Conservation (phyloP, 495 filamentous ascomycete species). For the Podospora bellae-mahoneyi region DNA sequence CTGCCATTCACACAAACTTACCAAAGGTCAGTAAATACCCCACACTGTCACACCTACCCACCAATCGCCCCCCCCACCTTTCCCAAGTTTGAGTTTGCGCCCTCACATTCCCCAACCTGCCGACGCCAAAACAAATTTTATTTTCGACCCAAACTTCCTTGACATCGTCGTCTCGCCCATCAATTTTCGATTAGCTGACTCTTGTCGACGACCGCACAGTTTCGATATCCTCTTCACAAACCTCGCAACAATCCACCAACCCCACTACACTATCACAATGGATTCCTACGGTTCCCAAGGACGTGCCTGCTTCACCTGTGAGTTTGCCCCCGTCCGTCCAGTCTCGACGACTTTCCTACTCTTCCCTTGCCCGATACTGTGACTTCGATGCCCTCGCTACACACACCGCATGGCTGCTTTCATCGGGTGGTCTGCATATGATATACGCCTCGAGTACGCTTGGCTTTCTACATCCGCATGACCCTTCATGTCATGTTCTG, state of each 20-base stretch:
- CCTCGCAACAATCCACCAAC: constrained; percentile 7
- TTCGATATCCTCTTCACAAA: constrained; percentile 9
- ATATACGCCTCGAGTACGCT: not conserved
- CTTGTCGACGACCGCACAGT: constrained; percentile 18
- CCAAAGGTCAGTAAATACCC: constrained; percentile 21
- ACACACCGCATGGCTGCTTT: not conserved
- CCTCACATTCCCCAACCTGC: constrained; percentile 16
- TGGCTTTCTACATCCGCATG: constrained; percentile 3
- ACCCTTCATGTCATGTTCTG: not conserved
- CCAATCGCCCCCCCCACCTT: constrained; percentile 13
- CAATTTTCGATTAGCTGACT: constrained; percentile 11
- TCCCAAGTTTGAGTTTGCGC: constrained; percentile 21
- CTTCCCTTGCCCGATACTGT: constrained; percentile 27
- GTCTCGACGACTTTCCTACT: constrained; percentile 17
- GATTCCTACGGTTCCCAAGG: constrained; percentile 35
- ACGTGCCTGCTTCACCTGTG: constrained; percentile 50
- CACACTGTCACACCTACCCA: constrained; percentile 29
- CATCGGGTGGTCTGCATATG: constrained; percentile 3
- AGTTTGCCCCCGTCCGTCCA: constrained; percentile 32
- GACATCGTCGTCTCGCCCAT: constrained; percentile 8
- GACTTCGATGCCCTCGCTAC: constrained; percentile 13
- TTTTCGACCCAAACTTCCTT: constrained; percentile 16
- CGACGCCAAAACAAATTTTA: constrained; percentile 23
- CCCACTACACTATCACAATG: constrained; percentile 27
- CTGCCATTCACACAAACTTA: constrained; percentile 8